phyloP scores from a whole-genome alignment of 2,329 filamentous ascomycete species.

The Colletotrichum sp. region DNA sequence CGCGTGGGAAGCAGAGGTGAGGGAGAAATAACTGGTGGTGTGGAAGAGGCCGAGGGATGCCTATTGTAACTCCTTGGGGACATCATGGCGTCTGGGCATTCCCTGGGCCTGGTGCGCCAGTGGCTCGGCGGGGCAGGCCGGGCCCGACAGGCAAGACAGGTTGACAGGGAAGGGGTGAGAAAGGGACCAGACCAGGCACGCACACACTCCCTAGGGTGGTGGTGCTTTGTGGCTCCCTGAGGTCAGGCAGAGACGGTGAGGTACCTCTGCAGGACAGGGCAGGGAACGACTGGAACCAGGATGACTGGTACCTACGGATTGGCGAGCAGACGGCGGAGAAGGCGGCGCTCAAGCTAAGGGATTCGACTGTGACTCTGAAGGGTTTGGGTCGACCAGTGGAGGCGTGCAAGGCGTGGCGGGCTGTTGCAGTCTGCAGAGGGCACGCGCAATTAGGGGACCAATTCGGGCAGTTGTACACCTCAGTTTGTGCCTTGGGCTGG shows the following conservation, averaged over 20 bases:
- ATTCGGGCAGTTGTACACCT: not conserved
- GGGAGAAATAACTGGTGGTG: not conserved
- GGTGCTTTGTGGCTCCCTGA: not conserved
- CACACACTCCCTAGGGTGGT: not conserved
- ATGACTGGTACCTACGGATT: not conserved
- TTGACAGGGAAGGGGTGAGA: conserved; percentile 19
- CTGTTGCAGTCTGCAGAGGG: not conserved
- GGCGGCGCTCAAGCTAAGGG: conserved; percentile 9
- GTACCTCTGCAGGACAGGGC: conserved; percentile 7
- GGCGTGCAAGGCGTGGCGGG: not conserved
- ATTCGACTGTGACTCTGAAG: not conserved
- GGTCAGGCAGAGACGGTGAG: not conserved
- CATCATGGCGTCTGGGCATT: conserved; percentile 23
- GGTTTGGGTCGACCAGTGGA: not conserved
- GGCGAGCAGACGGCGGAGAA: not conserved
- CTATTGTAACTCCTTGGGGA: conserved; percentile 25
- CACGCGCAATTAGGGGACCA: conserved; percentile 16
- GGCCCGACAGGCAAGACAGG: conserved; percentile 20
- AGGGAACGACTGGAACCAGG: not conserved
- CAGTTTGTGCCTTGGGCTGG: not conserved
- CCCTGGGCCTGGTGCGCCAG: conserved; percentile 15
- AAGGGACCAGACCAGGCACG: conserved; percentile 17
- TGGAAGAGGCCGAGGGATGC: conserved; percentile 19
- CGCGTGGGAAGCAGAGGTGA: not conserved
- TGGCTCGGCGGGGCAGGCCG: conserved; percentile 22